phyloP scores from a whole-genome alignment of 345 rosid species.

The thale cress (Arabidopsis thaliana) region TAIR10.1 NC_003070.9:7011501-7012000 shows the following conservation, averaged over 20 bases:
- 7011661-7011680: slow-evolving; percentile 61
- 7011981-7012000: background rate
- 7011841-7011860: slow-evolving; percentile 56
- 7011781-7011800: slow-evolving; percentile 54
- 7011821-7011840: slow-evolving; percentile 65
- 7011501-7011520: slow-evolving; percentile 50
- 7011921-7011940: background rate
- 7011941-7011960: background rate
- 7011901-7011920: background rate
- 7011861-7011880: background rate
- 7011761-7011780: slow-evolving; percentile 50
- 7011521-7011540: slow-evolving; percentile 49
- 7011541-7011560: slow-evolving; percentile 48
- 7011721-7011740: slow-evolving; percentile 71
- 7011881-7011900: background rate
- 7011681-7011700: slow-evolving; percentile 57
- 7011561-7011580: slow-evolving; percentile 47
- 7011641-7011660: slow-evolving; percentile 71
- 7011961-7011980: background rate
- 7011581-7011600: slow-evolving; percentile 46
- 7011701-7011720: slow-evolving; percentile 73
- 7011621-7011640: slow-evolving; percentile 62
- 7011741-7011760: slow-evolving; percentile 50
- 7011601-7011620: slow-evolving; percentile 60
- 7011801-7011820: slow-evolving; percentile 69